Evolutionary conservation across 2,329 filamentous ascomycete species (phyloP).

Genomic region (Aspergillus floridensis): DNA sequence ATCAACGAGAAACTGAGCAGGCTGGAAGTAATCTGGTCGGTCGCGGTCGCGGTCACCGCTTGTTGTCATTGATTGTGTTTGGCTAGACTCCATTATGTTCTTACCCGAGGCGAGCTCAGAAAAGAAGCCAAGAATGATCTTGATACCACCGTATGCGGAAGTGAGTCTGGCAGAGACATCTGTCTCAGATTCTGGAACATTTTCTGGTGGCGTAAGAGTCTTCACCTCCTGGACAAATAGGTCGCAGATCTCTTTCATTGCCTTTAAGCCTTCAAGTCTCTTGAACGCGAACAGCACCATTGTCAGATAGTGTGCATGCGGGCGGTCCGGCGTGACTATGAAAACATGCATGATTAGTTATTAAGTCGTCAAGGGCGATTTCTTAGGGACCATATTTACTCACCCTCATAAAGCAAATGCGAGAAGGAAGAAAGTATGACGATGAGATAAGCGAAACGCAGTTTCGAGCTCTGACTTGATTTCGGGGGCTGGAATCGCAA

Average conservation of each 20-base stretch:
- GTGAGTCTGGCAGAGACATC: slow-evolving; percentile 45
- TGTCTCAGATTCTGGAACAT: slow-evolving; percentile 38
- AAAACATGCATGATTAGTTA: slow-evolving; percentile 9
- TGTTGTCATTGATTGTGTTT: slow-evolving; percentile 54
- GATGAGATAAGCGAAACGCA: slow-evolving; percentile 74
- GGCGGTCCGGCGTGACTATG: slow-evolving; percentile 47
- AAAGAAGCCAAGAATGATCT: slow-evolving; percentile 82
- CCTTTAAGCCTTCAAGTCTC: slow-evolving; percentile 70
- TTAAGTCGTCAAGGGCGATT: neutral
- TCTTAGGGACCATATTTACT: slow-evolving; percentile 22
- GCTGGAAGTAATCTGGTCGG: slow-evolving; percentile 60
- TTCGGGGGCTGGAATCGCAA: slow-evolving; percentile 53
- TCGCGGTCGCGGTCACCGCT: slow-evolving; percentile 55
- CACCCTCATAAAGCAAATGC: slow-evolving; percentile 73
- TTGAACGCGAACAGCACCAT: slow-evolving; percentile 86
- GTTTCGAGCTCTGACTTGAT: slow-evolving; percentile 54
- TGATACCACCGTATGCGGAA: slow-evolving; percentile 62
- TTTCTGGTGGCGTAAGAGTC: slow-evolving; percentile 44
- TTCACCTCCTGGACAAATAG: slow-evolving; percentile 63
- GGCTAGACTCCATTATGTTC: slow-evolving; percentile 72
- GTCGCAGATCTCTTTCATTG: slow-evolving; percentile 69
- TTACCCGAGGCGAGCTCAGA: slow-evolving; percentile 72
- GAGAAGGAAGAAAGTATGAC: slow-evolving; percentile 75
- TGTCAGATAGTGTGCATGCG: slow-evolving; percentile 56
- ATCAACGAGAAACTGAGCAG: slow-evolving; percentile 80